Evolutionary conservation across 805 yeast genomes (phyloP).

Genomic region (Wickerhamiella bombiphila): DNA sequence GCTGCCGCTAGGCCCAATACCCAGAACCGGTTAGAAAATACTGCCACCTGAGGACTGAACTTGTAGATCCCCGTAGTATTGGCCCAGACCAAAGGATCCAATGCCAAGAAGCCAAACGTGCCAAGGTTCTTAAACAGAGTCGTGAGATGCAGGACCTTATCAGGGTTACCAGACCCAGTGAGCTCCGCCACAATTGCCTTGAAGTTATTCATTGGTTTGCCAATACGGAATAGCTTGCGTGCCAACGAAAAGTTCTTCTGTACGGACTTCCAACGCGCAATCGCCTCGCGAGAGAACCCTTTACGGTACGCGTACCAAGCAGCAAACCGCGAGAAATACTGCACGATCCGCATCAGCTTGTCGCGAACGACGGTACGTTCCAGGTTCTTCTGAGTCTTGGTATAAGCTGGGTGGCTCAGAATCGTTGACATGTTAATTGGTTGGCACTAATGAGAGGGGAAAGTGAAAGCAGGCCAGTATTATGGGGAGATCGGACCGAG

Average conservation of each 20-base stretch:
- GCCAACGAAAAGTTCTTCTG: slow-evolving; percentile 51
- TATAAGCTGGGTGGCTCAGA: slow-evolving; percentile 17
- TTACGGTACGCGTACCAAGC: slow-evolving; percentile 43
- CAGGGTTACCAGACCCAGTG: slow-evolving; percentile 51
- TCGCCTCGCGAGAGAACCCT: slow-evolving; percentile 36
- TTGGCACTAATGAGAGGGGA: too few species aligned
- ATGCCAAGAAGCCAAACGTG: slow-evolving; percentile 23
- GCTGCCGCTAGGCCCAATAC: slow-evolving; percentile 53
- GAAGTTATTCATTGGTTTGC: slow-evolving; percentile 61
- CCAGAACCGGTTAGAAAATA: slow-evolving; percentile 41
- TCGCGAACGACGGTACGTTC: slow-evolving; percentile 50
- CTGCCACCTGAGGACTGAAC: slow-evolving; percentile 17
- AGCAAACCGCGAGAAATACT: slow-evolving; percentile 65
- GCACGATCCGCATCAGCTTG: slow-evolving; percentile 61
- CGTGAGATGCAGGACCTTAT: slow-evolving; percentile 37
- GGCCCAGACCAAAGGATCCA: slow-evolving; percentile 25
- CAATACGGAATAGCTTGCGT: slow-evolving; percentile 71
- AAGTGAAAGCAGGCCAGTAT: too few species aligned
- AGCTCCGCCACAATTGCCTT: slow-evolving; percentile 52
- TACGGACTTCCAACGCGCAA: slow-evolving; percentile 38
- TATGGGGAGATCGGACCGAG: too few species aligned
- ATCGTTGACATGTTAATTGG: slow-evolving; percentile 5
- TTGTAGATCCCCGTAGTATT: slow-evolving; percentile 23
- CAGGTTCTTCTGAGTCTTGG: slow-evolving; percentile 11
- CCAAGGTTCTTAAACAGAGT: slow-evolving; percentile 24